Evolutionary conservation across 2,329 filamentous ascomycete genomes (phyloP).

Genomic region (Septoria linicola): DNA sequence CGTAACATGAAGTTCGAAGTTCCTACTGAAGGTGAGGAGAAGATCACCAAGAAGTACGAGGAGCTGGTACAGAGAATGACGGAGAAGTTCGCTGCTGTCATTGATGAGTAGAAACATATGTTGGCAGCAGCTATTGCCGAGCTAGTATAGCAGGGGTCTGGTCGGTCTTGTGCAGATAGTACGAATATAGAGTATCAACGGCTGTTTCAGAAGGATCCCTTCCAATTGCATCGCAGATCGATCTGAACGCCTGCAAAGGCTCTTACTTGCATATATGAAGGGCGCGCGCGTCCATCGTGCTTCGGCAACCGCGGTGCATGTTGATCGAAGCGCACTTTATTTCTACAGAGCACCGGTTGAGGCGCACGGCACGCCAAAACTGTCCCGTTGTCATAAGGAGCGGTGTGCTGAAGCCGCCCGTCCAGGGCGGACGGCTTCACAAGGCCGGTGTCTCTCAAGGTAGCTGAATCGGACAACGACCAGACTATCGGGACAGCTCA

Average conservation of each 20-base stretch:
- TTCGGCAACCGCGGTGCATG: background rate
- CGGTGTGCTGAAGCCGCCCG: background rate
- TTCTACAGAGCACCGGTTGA: no score
- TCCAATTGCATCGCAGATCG: background rate
- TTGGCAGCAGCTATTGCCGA: background rate
- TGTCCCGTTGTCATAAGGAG: background rate
- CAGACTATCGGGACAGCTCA: background rate
- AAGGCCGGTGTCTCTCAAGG: background rate
- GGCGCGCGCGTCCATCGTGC: background rate
- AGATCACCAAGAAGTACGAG: slow-evolving; percentile 90
- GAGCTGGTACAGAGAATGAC: slow-evolving; percentile 85
- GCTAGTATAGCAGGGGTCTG: slow-evolving; percentile 7
- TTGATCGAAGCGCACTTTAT: no score
- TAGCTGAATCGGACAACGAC: background rate
- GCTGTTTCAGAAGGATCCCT: slow-evolving; percentile 4
- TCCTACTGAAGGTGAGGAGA: slow-evolving; percentile 78
- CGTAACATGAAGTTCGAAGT: slow-evolving; percentile 97
- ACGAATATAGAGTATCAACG: slow-evolving; percentile 15
- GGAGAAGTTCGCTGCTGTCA: slow-evolving; percentile 94
- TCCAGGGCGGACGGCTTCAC: background rate
- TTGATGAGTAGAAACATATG: slow-evolving; percentile 72
- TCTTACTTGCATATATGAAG: no score
- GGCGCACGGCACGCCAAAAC: background rate
- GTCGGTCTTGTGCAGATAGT: slow-evolving; percentile 4
- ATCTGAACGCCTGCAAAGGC: background rate